Base-by-base conservation (phyloP, 352 stramenopile genomes). In the Pythium myriotylum region DNA sequence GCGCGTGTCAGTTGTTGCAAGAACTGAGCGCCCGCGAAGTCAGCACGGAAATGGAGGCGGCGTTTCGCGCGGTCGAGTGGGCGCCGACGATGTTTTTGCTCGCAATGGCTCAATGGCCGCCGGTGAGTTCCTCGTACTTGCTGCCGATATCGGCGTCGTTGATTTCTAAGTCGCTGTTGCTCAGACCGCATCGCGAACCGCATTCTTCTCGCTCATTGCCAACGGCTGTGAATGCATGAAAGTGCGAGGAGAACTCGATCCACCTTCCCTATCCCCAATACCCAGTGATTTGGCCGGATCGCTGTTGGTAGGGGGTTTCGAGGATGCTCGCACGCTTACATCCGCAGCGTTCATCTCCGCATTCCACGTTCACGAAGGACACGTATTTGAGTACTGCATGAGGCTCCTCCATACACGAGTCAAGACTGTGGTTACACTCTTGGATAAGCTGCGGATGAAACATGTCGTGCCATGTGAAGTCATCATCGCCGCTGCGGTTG, bases 391-490 rank as follows among this genome's bases (percentile, higher is more conserved):
- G 4, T 76, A 86, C 51, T 81, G 74, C 47, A 29, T 23, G 10
- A 27, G 45, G 4, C 59, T 81, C 5, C 20, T 88, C 17, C 33
- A 68, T 27, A 12, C 65, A 61, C 23, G 74, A 65, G 50, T 63
- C 54, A n/a, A 50, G 54, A 23, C 46, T 14, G 79, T 75, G n/a
- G 73, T 81, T 4, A 72, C 76, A 17, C 66, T 91, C 26, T 70
- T 91, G 49, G 59, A 81, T 16, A 54, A 59, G 19, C 58, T 89
- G 14, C 58, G 65, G 47, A 73, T 77, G 72, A 76, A 68, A 41
- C 43, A 79, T 32, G 20, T 86, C 17, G 27, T 91, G 57, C 70
- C 79, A 9, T 52, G 72, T 1, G 62, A 77, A 24, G 22, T 45
- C 0, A 68, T 91, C 20, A 57, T 89, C 46, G 24, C 63, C 26